Evolutionary conservation across 768 basidiomycete genomes (phyloP).

Genomic region (Lentinus brumalis): DNA sequence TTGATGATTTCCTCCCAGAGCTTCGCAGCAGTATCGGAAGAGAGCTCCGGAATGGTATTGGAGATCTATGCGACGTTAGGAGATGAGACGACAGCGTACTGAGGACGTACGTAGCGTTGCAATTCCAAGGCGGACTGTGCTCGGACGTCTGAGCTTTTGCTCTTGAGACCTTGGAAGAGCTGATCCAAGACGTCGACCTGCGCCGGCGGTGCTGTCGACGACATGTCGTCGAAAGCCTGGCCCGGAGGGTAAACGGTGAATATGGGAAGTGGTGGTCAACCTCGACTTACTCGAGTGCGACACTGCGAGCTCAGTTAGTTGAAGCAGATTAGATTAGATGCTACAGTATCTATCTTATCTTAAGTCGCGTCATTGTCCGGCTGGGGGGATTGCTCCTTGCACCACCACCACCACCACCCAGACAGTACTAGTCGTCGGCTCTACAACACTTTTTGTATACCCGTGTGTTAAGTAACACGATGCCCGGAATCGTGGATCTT

Average conservation of each 20-base stretch:
- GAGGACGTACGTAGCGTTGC: constrained; percentile 65
- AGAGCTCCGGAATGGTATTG: constrained; percentile 75
- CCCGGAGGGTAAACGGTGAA: neutral
- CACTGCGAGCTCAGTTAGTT: neutral
- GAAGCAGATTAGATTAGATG: neutral
- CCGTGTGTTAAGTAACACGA: neutral
- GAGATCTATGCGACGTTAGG: constrained; percentile 53
- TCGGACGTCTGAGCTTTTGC: constrained; percentile 64
- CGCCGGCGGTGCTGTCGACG: constrained; percentile 55
- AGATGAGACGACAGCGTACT: neutral
- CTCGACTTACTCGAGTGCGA: neutral
- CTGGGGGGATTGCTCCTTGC: too few relatives aligned
- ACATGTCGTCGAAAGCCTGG: constrained; percentile 42
- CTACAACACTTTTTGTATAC: neutral
- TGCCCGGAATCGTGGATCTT: constrained; percentile 44
- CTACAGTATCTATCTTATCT: too few relatives aligned
- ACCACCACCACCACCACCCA: too few relatives aligned
- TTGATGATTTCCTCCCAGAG: constrained; percentile 88
- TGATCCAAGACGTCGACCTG: constrained; percentile 64
- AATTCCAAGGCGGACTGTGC: constrained; percentile 71
- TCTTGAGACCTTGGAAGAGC: constrained; percentile 70
- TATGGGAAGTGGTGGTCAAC: neutral
- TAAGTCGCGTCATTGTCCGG: constrained; percentile 3
- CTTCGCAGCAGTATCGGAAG: constrained; percentile 77
- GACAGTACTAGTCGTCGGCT: too few relatives aligned